These are phyloP conservation scores for Echites panduratus DNA, from an alignment of 257 asterid genomes.

Conservation along the genomic window DNA sequence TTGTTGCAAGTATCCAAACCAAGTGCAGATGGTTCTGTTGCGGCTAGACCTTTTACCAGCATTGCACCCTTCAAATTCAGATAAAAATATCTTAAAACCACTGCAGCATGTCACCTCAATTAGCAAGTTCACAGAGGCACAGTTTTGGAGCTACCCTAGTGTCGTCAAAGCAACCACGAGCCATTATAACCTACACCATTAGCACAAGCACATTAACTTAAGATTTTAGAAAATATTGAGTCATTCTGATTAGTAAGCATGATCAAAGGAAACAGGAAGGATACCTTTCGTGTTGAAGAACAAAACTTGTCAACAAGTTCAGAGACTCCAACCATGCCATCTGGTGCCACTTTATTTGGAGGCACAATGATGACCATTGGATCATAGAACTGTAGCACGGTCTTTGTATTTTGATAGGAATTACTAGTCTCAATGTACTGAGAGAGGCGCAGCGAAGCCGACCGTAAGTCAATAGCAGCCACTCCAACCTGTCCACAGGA, in stretches of 20 bases:
- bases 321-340: conserved; percentile 95
- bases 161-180: conserved; percentile 93
- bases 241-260: neutral
- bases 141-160: conserved; percentile 61
- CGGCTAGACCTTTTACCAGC: conserved; percentile 78
- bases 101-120: conserved; percentile 17
- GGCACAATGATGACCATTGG: conserved; percentile 80
- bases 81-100: conserved; percentile 26
- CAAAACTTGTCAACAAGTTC: conserved; percentile 71
- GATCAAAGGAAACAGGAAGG: neutral
- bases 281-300: conserved; percentile 67
- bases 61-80: conserved; percentile 61
- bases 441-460: conserved; percentile 93
- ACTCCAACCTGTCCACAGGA: conserved; percentile 69
- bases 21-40: conserved; percentile 93
- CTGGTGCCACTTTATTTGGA: conserved; percentile 79
- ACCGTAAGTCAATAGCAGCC: conserved; percentile 92
- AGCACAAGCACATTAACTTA: conserved; percentile 21
- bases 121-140: conserved; percentile 17
- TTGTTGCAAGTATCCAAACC: conserved; percentile 84
- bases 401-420: conserved; percentile 90
- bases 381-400: conserved; percentile 81
- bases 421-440: conserved; percentile 94
- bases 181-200: conserved; percentile 56
- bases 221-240: conserved; percentile 10